phyloP scores from a whole-genome alignment of 441 rosid species.

The Populus hybrid region DNA sequence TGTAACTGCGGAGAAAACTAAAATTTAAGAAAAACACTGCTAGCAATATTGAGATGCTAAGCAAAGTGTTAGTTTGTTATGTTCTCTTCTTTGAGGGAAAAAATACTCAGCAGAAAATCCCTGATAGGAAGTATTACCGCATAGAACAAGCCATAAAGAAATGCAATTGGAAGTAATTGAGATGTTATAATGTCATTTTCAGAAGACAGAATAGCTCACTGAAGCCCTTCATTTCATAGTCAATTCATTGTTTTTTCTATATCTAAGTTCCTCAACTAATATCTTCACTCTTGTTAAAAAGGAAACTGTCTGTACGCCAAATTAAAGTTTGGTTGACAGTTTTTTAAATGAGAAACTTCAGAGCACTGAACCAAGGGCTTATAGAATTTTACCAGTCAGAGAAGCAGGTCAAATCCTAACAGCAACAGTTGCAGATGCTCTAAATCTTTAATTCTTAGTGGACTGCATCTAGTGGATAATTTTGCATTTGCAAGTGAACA shows the following conservation, averaged over 20 bases:
- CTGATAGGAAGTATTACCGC: not conserved
- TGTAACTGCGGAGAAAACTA: conserved; percentile 29
- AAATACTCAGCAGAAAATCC: not conserved
- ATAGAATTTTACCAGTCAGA: not conserved
- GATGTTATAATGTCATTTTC: not conserved
- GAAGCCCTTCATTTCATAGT: not conserved
- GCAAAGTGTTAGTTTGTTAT: not conserved
- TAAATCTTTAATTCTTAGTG: not conserved
- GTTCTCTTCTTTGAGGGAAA: not conserved
- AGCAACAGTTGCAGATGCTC: not conserved
- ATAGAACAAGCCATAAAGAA: not conserved
- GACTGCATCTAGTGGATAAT: not conserved
- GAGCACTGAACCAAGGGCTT: not conserved
- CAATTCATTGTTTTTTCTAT: not conserved
- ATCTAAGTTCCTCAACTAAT: not conserved
- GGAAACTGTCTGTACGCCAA: not conserved
- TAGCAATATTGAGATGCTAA: not conserved
- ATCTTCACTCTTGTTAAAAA: not conserved
- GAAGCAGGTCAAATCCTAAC: not conserved
- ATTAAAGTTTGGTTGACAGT: not conserved
- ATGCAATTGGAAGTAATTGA: not conserved
- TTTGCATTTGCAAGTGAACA: not conserved
- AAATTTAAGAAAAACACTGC: not conserved
- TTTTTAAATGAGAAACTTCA: not conserved
- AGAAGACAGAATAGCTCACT: not conserved